Evolutionary conservation across 2,329 filamentous ascomycete genomes (phyloP).

Genomic region (Claviceps sorghi): DNA sequence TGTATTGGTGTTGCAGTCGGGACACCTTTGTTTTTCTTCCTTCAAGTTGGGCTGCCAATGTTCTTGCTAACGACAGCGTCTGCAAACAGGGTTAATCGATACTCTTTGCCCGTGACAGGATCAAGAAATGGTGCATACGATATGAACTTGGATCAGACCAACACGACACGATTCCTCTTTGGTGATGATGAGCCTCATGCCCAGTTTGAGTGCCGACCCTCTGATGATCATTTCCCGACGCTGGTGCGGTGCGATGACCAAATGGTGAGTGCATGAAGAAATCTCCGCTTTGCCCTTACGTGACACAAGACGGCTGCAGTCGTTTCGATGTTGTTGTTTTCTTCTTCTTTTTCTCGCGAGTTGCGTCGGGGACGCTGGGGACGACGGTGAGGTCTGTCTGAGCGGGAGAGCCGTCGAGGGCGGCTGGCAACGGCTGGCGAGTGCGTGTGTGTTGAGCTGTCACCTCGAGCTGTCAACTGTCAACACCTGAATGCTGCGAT

Average conservation of each 20-base stretch:
- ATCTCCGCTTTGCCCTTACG: background rate
- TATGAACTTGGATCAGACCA: conserved; percentile 63
- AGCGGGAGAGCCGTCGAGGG: background rate
- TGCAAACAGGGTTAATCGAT: conserved; percentile 58
- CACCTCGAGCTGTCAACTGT: background rate
- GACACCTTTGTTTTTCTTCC: background rate
- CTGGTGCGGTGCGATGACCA: conserved; percentile 51
- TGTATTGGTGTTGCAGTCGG: background rate
- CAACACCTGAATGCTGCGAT: background rate
- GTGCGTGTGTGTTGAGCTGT: background rate
- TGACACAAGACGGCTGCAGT: background rate
- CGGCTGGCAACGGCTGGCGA: conserved; percentile 1
- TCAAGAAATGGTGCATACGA: conserved; percentile 54
- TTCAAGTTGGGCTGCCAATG: background rate
- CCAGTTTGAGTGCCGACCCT: conserved; percentile 36
- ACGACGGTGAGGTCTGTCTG: background rate
- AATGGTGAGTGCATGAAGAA: conserved; percentile 29
- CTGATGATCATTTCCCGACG: conserved; percentile 78
- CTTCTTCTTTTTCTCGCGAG: background rate
- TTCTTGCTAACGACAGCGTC: conserved; percentile 7
- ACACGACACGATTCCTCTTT: conserved; percentile 75
- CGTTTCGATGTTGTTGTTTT: too few relatives aligned
- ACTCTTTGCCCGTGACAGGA: conserved; percentile 80
- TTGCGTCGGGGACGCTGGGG: background rate
- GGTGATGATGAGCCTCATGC: conserved; percentile 56